A percentile compares a stretch with the other conserved stretches of the same genome.
These are phyloP conservation scores for Botrytis hyacinthi DNA, from an alignment of 2,329 filamentous ascomycete species.

Conservation along the genomic window DNA sequence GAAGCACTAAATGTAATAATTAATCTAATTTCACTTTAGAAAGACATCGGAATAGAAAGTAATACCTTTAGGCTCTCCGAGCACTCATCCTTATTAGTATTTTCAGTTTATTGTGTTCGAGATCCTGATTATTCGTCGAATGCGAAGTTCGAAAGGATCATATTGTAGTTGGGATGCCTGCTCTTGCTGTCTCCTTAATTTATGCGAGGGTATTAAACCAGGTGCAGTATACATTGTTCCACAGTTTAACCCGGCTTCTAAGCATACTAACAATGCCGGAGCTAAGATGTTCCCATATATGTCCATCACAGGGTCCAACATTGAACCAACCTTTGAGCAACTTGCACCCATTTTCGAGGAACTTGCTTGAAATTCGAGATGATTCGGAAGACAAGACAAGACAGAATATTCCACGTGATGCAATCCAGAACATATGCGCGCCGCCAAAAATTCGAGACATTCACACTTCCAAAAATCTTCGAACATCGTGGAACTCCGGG, in stretches of 20 bases:
- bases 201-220: not conserved
- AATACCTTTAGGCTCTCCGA: not conserved
- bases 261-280: not conserved
- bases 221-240: not conserved
- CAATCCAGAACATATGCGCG: too few species aligned
- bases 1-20: conserved; percentile 3
- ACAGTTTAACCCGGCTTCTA: not conserved
- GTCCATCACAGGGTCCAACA: not conserved
- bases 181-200: not conserved
- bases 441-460: too few species aligned
- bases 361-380: not conserved
- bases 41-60: not conserved
- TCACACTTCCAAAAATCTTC: too few species aligned
- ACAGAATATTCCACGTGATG: not conserved
- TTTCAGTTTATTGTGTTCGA: not conserved
- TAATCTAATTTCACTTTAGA: conserved; percentile 4
- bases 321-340: not conserved
- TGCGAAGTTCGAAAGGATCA: not conserved
- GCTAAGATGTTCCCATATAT: not conserved
- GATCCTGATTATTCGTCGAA: not conserved
- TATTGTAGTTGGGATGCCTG: not conserved
- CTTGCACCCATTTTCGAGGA: not conserved
- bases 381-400: too few species aligned
- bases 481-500: too few species aligned
- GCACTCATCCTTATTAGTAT: not conserved